Percentiles rank a stretch among this genome's conserved stretches.
Conservation (phyloP, 2,329 filamentous ascomycete genomes). For the Fusarium goolgardi region DNA sequence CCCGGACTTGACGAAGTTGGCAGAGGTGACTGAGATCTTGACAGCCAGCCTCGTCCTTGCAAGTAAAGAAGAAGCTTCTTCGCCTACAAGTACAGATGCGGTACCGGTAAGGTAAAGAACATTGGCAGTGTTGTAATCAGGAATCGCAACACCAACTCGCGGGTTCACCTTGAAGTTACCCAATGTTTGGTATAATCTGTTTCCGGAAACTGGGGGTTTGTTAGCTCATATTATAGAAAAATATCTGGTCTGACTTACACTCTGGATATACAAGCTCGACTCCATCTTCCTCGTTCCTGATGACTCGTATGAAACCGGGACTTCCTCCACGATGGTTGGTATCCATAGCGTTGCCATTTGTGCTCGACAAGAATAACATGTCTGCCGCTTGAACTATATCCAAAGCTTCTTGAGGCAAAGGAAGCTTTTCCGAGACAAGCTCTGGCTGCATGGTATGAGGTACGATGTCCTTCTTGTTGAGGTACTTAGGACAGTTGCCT, state of each 20-base stretch:
- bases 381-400: constrained; percentile 73
- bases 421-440: constrained; percentile 58
- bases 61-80: constrained; percentile 70
- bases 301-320: constrained; percentile 77
- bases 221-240: constrained; percentile 20
- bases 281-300: constrained; percentile 63
- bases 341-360: constrained; percentile 78
- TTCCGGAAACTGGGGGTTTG: constrained; percentile 70
- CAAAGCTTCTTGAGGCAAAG: constrained; percentile 65
- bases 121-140: constrained; percentile 78
- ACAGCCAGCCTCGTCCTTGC: constrained; percentile 79
- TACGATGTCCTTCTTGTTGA: constrained; percentile 77
- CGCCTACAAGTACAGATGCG: constrained; percentile 73
- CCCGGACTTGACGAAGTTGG: constrained; percentile 71
- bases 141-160: constrained; percentile 75
- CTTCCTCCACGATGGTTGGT: constrained; percentile 84
- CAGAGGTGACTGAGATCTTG: constrained; percentile 70
- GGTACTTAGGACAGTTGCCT: constrained; percentile 88
- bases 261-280: constrained; percentile 79
- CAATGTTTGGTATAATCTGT: constrained; percentile 84
- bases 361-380: constrained; percentile 81
- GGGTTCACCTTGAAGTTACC: constrained; percentile 79
- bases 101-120: constrained; percentile 80
- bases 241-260: constrained; percentile 57
- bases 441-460: constrained; percentile 60